Evolutionary conservation across 2,329 filamentous ascomycete species (phyloP).

Genomic region (Colletotrichum sublineola): DNA sequence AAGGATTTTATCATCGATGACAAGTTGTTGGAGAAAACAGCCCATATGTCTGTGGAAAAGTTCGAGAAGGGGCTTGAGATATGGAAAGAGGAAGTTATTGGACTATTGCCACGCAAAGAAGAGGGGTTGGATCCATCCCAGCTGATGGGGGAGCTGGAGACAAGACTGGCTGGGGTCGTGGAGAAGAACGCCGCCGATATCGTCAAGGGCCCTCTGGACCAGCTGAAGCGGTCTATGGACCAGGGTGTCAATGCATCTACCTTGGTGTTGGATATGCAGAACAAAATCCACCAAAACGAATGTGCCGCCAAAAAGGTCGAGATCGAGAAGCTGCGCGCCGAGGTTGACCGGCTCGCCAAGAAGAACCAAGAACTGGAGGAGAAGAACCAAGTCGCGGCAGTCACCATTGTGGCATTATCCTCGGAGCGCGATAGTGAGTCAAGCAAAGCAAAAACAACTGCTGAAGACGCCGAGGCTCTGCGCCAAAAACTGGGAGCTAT

Average conservation of each 20-base stretch:
- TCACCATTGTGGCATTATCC: not conserved
- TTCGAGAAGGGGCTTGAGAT: not conserved
- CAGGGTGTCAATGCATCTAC: not conserved
- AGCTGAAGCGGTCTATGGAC: not conserved
- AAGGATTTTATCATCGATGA: accelerated
- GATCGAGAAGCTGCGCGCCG: not conserved
- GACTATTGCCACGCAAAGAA: not conserved
- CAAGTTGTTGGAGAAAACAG: not conserved
- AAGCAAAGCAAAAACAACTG: not conserved
- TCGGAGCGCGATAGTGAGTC: not conserved
- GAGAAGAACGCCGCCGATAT: not conserved
- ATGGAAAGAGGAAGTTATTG: not conserved
- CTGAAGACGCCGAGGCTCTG: not conserved
- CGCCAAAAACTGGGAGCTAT: not conserved
- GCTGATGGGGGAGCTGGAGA: not conserved
- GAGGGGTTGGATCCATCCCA: too few species aligned
- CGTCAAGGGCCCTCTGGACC: not conserved
- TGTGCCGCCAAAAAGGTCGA: not conserved
- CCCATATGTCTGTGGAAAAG: not conserved
- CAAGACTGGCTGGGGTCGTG: not conserved
- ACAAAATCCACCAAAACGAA: not conserved
- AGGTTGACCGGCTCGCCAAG: not conserved
- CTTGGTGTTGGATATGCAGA: not conserved
- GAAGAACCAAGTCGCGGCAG: not conserved
- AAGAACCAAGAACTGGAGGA: not conserved